Evolutionary conservation across 139 green algal species (phyloP), one percentile per base, ranked within the genome.

Genomic region (Coelastrella sp.): DNA sequence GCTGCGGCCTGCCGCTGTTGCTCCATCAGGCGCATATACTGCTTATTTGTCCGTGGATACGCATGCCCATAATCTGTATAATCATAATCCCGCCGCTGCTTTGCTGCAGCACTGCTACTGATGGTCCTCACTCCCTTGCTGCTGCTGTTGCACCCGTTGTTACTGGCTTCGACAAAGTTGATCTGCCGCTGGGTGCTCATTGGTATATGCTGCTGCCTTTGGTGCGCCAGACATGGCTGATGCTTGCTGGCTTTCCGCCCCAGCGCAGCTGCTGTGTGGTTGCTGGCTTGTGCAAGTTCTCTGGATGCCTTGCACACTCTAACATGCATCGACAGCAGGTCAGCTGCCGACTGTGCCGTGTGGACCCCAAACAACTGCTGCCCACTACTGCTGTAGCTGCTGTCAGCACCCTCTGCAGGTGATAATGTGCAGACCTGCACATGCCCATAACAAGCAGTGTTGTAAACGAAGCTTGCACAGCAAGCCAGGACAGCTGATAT

Each of bases 351-450:
- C 66, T 80, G 47, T 4, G 83, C 66, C 19, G 83, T 68, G 66
- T 80, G 54, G 17, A 73, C 83, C 3, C 83, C 83, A 88, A 88
- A 88, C 68, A 88, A 47, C 4, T 61, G 47, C 32, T 47, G 78
- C 4, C 14, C 23, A 6, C 3, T n/a, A 6, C 47, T 83, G 77
- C 47, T 65, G 47, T 22, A 75, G 80, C 7, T 73, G 80, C 54
- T n/a, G 47, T 71, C 66, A 80, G 22, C 5, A 56, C n/a, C 4
- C 0, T 23, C 6, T 58, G 58, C 58, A 47, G 20, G 59, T 23
- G n/a, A 73, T 19, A 87, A 20, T 13, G 19, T 14, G 32, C 83
- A 88, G 66, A 88, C 66, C 66, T 80, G 83, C 83, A 81, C 22
- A 17, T n/a, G 58, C 80, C 47, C 32, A 47, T 47, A 47, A 47